Percentiles rank a stretch among this genome's conserved stretches.
Evolutionary conservation across 1,284 basidiomycete species (phyloP).

Genomic region (Puccinia triticina): DNA sequence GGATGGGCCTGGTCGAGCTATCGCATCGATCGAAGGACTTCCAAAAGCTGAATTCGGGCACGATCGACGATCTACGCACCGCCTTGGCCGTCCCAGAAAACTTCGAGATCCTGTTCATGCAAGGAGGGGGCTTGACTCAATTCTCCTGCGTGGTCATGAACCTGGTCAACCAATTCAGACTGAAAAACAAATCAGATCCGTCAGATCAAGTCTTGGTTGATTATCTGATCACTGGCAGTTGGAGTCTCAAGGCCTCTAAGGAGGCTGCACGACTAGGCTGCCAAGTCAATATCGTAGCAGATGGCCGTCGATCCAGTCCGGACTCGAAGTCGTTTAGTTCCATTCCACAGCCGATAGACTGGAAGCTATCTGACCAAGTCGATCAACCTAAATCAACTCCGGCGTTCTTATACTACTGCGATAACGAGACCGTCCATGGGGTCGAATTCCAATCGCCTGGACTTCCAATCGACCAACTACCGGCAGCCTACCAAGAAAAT

Average conservation of each 20-base stretch:
- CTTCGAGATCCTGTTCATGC: conserved; percentile 85
- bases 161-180: conserved; percentile 75
- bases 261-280: conserved; percentile 71
- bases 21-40: conserved; percentile 91
- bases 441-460: conserved; percentile 79
- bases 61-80: conserved; percentile 68
- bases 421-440: conserved; percentile 98
- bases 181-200: conserved; percentile 64
- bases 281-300: conserved; percentile 71
- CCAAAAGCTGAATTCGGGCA: conserved; percentile 69
- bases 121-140: conserved; percentile 86
- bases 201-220: conserved; percentile 63
- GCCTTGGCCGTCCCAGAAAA: conserved; percentile 78
- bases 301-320: conserved; percentile 68
- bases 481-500: conserved; percentile 62
- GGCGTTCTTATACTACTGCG: conserved; percentile 95
- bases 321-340: conserved; percentile 75
- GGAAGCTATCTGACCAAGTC: conserved; percentile 69
- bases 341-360: conserved; percentile 74
- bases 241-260: conserved; percentile 81
- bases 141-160: conserved; percentile 88
- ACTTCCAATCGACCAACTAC: conserved; percentile 84
- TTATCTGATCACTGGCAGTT: conserved; percentile 86
- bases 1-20: conserved; percentile 90
- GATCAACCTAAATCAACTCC: conserved; percentile 62